Percentiles rank a stretch among this genome's conserved stretches.
Evolutionary conservation across 257 asterid species (phyloP).

Genomic region (Marsdenia floribunda): DNA sequence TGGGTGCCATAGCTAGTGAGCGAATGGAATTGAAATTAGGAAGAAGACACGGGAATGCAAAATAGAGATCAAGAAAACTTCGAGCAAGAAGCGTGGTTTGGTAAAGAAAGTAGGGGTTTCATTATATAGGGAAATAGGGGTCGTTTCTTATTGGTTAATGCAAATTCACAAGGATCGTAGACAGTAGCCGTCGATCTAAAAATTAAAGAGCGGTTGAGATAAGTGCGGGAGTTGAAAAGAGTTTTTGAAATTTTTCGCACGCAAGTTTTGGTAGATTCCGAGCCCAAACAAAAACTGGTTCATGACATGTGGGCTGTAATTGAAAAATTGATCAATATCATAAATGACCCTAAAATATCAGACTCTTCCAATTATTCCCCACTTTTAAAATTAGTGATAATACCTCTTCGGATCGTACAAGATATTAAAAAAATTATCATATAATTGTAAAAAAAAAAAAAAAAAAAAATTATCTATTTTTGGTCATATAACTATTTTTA

Average conservation of each 20-base stretch:
- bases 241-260: slow-evolving; percentile 3
- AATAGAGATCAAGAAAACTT: neutral
- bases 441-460: no score
- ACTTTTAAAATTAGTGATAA: no score
- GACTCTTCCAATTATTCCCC: no score
- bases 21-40: neutral
- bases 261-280: neutral
- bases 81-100: neutral
- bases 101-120: neutral
- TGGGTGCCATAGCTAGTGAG: slow-evolving; percentile 40
- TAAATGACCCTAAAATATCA: no score
- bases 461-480: no score
- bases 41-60: neutral
- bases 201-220: slow-evolving; percentile 7
- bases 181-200: slow-evolving; percentile 9
- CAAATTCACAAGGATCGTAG: neutral
- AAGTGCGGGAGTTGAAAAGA: neutral
- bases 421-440: no score
- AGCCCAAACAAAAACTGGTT: neutral
- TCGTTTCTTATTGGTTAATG: slow-evolving; percentile 5
- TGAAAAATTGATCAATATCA: neutral
- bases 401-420: no score
- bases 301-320: neutral
- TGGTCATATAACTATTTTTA: no score
- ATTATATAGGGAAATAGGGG: slow-evolving; percentile 11